phyloP scores from a whole-genome alignment of 75 land plant species.

The Gnetum montanum region DNA sequence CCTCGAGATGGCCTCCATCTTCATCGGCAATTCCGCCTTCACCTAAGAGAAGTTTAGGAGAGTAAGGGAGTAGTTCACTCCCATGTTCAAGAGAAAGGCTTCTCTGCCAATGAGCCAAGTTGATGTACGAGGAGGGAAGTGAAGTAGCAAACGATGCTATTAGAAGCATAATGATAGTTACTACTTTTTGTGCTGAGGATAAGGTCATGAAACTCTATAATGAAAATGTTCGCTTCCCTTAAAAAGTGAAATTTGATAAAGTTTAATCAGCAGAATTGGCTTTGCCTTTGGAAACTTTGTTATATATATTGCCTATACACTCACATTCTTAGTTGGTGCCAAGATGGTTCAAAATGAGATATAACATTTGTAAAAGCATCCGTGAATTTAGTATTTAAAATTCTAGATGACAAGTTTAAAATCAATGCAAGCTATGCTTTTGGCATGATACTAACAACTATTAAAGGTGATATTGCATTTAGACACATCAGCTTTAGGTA shows the following conservation, averaged over 20 bases:
- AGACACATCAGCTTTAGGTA: slow-evolving; percentile 60
- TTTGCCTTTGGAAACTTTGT: too few relatives aligned
- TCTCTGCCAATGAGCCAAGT: too few relatives aligned
- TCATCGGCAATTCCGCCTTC: slow-evolving; percentile 21
- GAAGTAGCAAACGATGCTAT: slow-evolving; percentile 87
- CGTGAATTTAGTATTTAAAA: slow-evolving; percentile 56
- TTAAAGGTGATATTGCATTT: slow-evolving; percentile 60
- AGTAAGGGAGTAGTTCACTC: slow-evolving; percentile 7
- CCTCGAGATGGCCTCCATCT: slow-evolving; percentile 14
- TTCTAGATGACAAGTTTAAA: slow-evolving; percentile 55
- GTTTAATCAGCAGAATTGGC: too few relatives aligned
- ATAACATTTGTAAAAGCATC: slow-evolving; percentile 47
- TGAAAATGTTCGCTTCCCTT: too few relatives aligned
- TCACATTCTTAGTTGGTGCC: too few relatives aligned
- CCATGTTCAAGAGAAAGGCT: background rate
- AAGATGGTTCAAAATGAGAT: too few relatives aligned
- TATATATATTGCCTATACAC: too few relatives aligned
- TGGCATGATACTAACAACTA: slow-evolving; percentile 22
- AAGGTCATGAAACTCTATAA: slow-evolving; percentile 62
- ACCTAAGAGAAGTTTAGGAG: slow-evolving; percentile 21
- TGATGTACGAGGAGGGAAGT: slow-evolving; percentile 75
- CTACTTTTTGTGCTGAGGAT: slow-evolving; percentile 76
- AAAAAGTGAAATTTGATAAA: too few relatives aligned
- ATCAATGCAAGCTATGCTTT: slow-evolving; percentile 35
- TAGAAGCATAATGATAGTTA: slow-evolving; percentile 72